Evolutionary conservation across 768 basidiomycete genomes (phyloP).

Genomic region (Tricholomella constricta): DNA sequence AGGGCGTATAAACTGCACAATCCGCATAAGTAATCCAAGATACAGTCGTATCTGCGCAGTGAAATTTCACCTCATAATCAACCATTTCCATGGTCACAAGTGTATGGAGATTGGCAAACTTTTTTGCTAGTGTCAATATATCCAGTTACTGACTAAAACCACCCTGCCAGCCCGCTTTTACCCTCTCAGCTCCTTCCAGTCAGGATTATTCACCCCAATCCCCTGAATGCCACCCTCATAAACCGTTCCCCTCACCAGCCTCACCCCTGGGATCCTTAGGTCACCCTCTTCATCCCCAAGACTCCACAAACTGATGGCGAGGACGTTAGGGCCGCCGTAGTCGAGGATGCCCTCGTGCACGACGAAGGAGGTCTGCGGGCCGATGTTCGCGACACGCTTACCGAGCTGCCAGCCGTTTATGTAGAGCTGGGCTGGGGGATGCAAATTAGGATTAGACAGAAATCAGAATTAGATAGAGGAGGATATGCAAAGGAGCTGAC

Average conservation of each 20-base stretch:
- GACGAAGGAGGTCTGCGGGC: slow-evolving; percentile 14
- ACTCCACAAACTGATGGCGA: slow-evolving; percentile 18
- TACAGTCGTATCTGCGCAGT: too few relatives aligned
- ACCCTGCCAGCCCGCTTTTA: neutral
- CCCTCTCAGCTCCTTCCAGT: slow-evolving; percentile 5
- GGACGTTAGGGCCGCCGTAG: slow-evolving; percentile 11
- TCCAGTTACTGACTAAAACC: too few relatives aligned
- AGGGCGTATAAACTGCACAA: too few relatives aligned
- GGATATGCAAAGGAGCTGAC: neutral
- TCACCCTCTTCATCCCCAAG: slow-evolving; percentile 9
- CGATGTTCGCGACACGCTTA: slow-evolving; percentile 18
- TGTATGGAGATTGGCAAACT: too few relatives aligned
- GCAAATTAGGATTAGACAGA: too few relatives aligned
- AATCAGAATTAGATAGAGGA: too few relatives aligned
- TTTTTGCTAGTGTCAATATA: too few relatives aligned
- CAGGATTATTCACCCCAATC: slow-evolving; percentile 9
- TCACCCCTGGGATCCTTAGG: slow-evolving; percentile 12
- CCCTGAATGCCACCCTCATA: slow-evolving; percentile 15
- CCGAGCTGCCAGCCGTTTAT: slow-evolving; percentile 21
- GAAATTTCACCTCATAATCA: too few relatives aligned
- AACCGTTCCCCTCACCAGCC: slow-evolving; percentile 1
- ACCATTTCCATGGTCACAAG: too few relatives aligned
- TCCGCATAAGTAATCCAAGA: too few relatives aligned
- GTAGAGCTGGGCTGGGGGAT: slow-evolving; percentile 21
- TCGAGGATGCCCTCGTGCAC: slow-evolving; percentile 17